phyloP scores from a whole-genome alignment of 2,329 filamentous ascomycete species.

The Monosporascus sp. region DNA sequence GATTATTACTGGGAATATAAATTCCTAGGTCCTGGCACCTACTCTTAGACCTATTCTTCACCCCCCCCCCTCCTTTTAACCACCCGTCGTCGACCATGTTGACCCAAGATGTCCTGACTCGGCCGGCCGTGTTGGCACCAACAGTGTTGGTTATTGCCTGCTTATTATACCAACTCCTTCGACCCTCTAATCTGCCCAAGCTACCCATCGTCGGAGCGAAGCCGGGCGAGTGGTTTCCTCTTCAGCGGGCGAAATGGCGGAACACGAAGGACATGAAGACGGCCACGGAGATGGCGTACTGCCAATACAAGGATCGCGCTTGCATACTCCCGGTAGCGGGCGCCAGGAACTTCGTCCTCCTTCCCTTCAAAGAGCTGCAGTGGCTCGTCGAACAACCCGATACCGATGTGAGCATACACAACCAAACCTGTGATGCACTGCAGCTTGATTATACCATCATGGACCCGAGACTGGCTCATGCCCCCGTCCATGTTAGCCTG shows the following conservation, averaged over 20 bases:
- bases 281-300: conserved; percentile 18
- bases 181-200: conserved; percentile 19
- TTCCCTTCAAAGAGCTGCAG: conserved; percentile 23
- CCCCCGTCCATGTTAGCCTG: conserved; percentile 21
- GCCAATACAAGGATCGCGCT: conserved; percentile 17
- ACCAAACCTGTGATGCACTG: conserved; percentile 13
- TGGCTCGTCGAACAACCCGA: conserved; percentile 28
- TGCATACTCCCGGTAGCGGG: conserved; percentile 22
- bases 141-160: conserved; percentile 16
- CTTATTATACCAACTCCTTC: conserved; percentile 20
- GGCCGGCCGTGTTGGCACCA: conserved; percentile 21
- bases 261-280: conserved; percentile 25
- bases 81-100: background rate
- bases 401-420: conserved; percentile 18
- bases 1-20: too few relatives aligned
- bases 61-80: background rate
- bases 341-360: conserved; percentile 15
- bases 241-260: conserved; percentile 23
- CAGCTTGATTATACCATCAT: conserved; percentile 22
- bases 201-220: conserved; percentile 25
- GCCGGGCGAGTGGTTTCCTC: conserved; percentile 30
- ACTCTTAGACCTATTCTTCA: background rate
- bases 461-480: conserved; percentile 16
- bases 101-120: conserved; percentile 9
- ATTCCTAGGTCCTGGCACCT: too few relatives aligned